Conservation (phyloP, 108 stramenopile genomes). For the Conticribra weissflogii region DNA sequence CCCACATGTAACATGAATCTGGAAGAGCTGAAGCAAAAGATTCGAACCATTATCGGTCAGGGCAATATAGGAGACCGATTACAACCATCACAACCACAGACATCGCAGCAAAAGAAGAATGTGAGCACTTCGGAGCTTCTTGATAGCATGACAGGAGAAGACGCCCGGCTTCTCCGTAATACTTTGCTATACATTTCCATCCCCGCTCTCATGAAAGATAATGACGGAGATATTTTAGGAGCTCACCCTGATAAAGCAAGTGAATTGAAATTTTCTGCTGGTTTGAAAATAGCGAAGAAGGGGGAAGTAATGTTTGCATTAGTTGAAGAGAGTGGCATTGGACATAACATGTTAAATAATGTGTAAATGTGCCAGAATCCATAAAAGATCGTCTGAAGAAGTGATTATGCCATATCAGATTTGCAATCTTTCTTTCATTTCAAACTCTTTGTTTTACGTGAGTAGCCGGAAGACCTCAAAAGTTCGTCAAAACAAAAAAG, state of each 20-base stretch:
- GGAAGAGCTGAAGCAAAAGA: slow-evolving; percentile 21
- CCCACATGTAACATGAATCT: no score
- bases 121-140: neutral
- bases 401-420: no score
- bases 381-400: no score
- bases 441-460: no score
- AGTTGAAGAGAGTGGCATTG: slow-evolving; percentile 21
- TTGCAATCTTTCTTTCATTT: no score
- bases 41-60: slow-evolving; percentile 10
- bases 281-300: slow-evolving; percentile 22
- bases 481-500: no score
- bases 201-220: slow-evolving; percentile 55
- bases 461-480: no score
- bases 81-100: no score
- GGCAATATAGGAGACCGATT: no score
- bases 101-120: neutral
- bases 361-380: no score
- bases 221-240: slow-evolving; percentile 46
- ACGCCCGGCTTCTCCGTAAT: slow-evolving; percentile 31
- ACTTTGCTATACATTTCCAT: slow-evolving; percentile 34
- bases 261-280: slow-evolving; percentile 35
- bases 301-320: slow-evolving; percentile 29
- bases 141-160: slow-evolving; percentile 10
- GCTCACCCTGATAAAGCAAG: slow-evolving; percentile 28
- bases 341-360: no score